Evolutionary conservation across 2,329 filamentous ascomycete genomes (phyloP), one percentile per base, ranked within the genome.

Genomic region (Hirsutella rhossiliensis): DNA sequence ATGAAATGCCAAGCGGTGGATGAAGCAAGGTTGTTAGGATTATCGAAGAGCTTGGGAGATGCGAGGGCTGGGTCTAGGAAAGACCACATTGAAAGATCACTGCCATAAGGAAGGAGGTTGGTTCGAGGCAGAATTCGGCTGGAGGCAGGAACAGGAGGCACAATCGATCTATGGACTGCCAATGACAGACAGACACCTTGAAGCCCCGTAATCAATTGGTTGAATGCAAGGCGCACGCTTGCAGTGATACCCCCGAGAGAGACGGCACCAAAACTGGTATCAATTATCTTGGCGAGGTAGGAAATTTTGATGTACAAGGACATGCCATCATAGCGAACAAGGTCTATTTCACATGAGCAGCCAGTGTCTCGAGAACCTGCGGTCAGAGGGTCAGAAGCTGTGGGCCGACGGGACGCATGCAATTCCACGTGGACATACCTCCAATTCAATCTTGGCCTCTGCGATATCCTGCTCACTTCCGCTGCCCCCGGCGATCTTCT

Each of bases 371-470:
- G 57, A 92, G 75, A 60, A 90, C 83, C 84, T 89, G 52, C 38
- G 42, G 28, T 23, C 23, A 38, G 40, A 9, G 15, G 6, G 18
- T 47, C 11, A 46, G 42, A 44, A 17, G 18, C n/a, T 28, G 4
- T 28, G 18, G 3, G 11, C 4, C 12, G 30, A 32, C 12, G 30
- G 11, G 30, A n/a, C 13, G n/a, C 8, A 17, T 9, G 7, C 15
- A 27, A 17, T 5, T 28, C 37, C 28, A 6, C 5, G 18, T 38
- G 18, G 17, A 56, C 60, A 20, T 49, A 95, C 90, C 87, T 98
- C 92, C 56, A 98, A 72, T 78, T 97, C 90, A 65, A 98, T 90
- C 80, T 96, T 97, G 55, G 92, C 92, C 80, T 98, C 92, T 53
- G 90, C 90, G 69, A 97, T 86, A 62, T 97, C 92, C 72, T 88